Conservation (phyloP, 345 rosid genomes). For the Luvunga scandens region DNA sequence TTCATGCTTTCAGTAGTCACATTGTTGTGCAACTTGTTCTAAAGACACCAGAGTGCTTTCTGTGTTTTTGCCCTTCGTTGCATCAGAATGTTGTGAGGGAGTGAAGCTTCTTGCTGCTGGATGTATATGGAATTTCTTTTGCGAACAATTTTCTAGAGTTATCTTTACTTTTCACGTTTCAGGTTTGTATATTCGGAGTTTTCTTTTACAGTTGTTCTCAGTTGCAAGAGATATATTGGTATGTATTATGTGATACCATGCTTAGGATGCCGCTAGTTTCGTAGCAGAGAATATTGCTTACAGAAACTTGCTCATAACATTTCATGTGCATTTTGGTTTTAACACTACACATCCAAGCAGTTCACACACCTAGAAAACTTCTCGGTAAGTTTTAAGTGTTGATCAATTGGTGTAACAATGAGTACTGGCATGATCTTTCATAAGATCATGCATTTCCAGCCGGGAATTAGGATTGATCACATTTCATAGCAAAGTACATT, state of each 20-base stretch:
- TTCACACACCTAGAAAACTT: background rate
- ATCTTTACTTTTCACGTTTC: too few species aligned
- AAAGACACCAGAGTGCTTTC: background rate
- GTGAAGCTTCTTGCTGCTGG: background rate
- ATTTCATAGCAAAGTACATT: background rate
- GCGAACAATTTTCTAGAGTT: too few species aligned
- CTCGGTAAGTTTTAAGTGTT: background rate
- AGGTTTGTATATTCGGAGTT: too few species aligned
- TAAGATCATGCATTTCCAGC: background rate
- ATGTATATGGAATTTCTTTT: too few species aligned
- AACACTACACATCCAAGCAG: background rate
- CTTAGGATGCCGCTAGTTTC: too few species aligned
- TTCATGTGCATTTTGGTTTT: background rate
- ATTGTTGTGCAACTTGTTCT: background rate
- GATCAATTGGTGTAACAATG: background rate
- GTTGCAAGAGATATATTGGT: too few species aligned
- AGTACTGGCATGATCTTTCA: background rate
- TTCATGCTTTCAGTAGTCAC: background rate
- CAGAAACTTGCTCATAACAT: background rate
- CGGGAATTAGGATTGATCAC: background rate
- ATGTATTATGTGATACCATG: background rate
- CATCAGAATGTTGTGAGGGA: background rate
- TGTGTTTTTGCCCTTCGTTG: background rate
- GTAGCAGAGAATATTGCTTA: background rate
- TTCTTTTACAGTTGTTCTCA: too few species aligned